Evolutionary conservation across 306 rosid species (phyloP).

Genomic region (Glycine tomentella): DNA sequence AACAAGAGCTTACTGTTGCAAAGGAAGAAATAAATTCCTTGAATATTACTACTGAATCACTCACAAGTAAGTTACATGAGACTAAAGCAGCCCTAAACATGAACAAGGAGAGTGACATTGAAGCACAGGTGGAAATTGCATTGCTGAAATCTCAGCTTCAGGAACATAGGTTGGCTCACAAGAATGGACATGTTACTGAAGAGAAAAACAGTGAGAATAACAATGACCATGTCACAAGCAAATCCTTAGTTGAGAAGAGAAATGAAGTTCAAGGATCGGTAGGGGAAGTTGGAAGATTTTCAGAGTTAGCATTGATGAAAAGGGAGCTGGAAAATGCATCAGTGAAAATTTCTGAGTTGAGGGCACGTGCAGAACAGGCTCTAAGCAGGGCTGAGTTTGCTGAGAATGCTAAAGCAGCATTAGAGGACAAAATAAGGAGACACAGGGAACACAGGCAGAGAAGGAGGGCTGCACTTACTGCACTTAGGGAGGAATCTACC

Average conservation of each 20-base stretch:
- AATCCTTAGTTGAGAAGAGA: constrained; percentile 22
- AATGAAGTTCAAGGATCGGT: not conserved
- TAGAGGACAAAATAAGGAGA: constrained; percentile 70
- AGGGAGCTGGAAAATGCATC: constrained; percentile 67
- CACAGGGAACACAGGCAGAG: constrained; percentile 60
- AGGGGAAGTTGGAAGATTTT: constrained; percentile 33
- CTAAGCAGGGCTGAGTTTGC: constrained; percentile 78
- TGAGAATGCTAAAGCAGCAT: constrained; percentile 71
- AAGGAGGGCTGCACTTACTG: constrained; percentile 69
- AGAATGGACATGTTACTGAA: constrained; percentile 37
- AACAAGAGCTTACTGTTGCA: constrained; percentile 47
- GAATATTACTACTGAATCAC: constrained; percentile 50
- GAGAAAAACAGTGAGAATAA: constrained; percentile 16
- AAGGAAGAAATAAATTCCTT: constrained; percentile 55
- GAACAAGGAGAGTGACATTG: constrained; percentile 49
- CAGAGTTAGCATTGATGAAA: constrained; percentile 64
- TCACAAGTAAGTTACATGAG: constrained; percentile 51
- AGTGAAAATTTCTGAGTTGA: constrained; percentile 61
- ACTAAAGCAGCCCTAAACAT: constrained; percentile 54
- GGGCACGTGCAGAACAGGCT: constrained; percentile 84
- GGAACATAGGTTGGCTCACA: constrained; percentile 48
- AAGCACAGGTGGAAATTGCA: constrained; percentile 64
- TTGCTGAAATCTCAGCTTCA: constrained; percentile 66
- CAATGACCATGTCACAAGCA: no score
- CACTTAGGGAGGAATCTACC: constrained; percentile 60